Evolutionary conservation across 805 yeast genomes (phyloP).

Genomic region (Wickerhamiella azyma): DNA sequence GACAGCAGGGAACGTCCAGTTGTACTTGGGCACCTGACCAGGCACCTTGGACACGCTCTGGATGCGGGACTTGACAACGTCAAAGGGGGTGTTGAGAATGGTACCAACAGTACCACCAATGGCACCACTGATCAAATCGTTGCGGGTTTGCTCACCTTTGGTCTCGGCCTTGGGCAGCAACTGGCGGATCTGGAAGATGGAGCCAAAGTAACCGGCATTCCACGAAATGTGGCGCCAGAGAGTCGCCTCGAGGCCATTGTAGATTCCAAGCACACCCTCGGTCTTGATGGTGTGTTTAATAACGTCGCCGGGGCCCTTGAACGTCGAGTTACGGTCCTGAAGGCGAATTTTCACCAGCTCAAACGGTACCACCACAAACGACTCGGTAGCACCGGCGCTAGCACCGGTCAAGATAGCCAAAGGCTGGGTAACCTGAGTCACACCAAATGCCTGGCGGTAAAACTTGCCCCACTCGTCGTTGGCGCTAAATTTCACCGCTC

Average conservation of each 20-base stretch:
- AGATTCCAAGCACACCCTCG: constrained; percentile 73
- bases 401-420: constrained; percentile 90
- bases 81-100: constrained; percentile 89
- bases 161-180: constrained; percentile 66
- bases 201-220: constrained; percentile 98
- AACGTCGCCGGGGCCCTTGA: constrained; percentile 75
- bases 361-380: constrained; percentile 94
- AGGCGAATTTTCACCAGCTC: constrained; percentile 90
- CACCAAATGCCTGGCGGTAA: constrained; percentile 59
- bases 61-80: constrained; percentile 88
- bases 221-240: constrained; percentile 92
- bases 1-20: constrained; percentile 81
- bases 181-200: constrained; percentile 72
- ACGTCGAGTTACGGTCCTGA: constrained; percentile 75
- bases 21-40: constrained; percentile 75
- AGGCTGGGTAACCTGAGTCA: constrained; percentile 58
- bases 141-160: constrained; percentile 60
- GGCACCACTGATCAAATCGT: constrained; percentile 84
- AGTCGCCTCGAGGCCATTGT: constrained; percentile 93
- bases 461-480: constrained; percentile 92
- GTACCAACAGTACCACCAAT: constrained; percentile 98
- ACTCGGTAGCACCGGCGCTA: constrained; percentile 94
- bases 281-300: constrained; percentile 52
- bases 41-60: constrained; percentile 55
- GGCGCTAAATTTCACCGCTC: constrained; percentile 97